Evolutionary conservation across 2,329 filamentous ascomycete genomes (phyloP), one percentile per base, ranked within the genome.

Genomic region (Fonsecaea monophora): DNA sequence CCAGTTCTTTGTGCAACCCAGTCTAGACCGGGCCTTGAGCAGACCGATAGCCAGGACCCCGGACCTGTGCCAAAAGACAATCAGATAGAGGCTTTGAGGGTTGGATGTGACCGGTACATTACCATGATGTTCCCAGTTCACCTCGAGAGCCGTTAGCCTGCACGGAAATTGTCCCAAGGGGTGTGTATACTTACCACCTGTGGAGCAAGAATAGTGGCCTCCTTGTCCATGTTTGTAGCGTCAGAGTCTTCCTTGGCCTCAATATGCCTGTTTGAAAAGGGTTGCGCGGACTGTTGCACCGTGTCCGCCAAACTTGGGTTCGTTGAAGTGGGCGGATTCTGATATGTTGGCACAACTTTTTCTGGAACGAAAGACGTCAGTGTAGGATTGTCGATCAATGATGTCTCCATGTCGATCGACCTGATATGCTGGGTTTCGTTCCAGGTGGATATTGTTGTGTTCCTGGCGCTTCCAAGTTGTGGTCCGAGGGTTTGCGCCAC

Each of bases 1-100:
- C 55, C 55, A 25, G 55, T 58, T 40, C 35, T 58, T 58, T 58
- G 32, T 58, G 32, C 12, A n/a, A 58, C 35, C 55, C 55, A 58
- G 13, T 35, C 55, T 7, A 58, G 32, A 9, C 55, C 55, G 21
- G 55, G 55, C 32, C 35, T 25, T 3, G 55, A 58, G 35, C 55
- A 58, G 35, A 58, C 35, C 8, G 55, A 35, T 25, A 58, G 35
- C 55, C 55, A 58, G 30, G 55, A 58, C 1, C 55, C 55, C 12
- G 55, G 55, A 15, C 55, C 55, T 58, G 55, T 58, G 34, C 21
- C 25, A 37, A 7, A 13, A 15, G 2, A 25, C 3, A 34, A 34
- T 55, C 34, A 55, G 53, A 55, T 34, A 21, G 53, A 32, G 25
- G 53, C 8, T 55, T 34, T 25, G 2, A 13, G 32, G 53, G n/a